Conservation (phyloP, 2,329 filamentous ascomycete species). For the Diaporthe ilicicola region DNA sequence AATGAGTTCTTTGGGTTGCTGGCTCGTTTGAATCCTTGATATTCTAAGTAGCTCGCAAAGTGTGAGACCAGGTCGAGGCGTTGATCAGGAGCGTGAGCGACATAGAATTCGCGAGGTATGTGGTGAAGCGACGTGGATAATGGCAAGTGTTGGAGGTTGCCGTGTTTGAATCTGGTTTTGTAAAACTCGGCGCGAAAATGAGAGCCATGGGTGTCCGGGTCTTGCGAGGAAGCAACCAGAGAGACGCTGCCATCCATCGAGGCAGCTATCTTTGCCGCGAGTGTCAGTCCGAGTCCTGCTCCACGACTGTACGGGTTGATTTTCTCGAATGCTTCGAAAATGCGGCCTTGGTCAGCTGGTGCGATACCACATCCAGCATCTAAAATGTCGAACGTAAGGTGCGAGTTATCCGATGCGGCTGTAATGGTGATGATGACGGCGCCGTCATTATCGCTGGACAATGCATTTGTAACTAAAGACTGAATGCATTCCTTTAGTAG, state of each 20-base stretch:
- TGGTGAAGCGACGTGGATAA: not conserved
- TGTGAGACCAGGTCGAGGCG: not conserved
- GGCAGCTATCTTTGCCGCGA: slow-evolving; percentile 51
- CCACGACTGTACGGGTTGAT: slow-evolving; percentile 47
- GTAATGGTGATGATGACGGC: slow-evolving; percentile 46
- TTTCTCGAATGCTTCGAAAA: slow-evolving; percentile 55
- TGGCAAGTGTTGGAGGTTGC: not conserved
- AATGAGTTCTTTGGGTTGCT: not conserved
- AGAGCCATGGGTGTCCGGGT: slow-evolving; percentile 44
- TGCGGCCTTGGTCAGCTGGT: slow-evolving; percentile 44
- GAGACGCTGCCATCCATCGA: slow-evolving; percentile 48
- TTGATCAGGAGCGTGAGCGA: not conserved
- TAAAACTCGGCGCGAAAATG: slow-evolving; percentile 45
- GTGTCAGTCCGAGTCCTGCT: slow-evolving; percentile 52
- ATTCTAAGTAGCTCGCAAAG: slow-evolving; percentile 3
- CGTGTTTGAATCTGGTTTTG: not conserved
- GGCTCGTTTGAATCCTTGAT: not conserved
- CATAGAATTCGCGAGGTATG: not conserved
- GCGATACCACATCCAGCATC: slow-evolving; percentile 53
- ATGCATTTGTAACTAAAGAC: slow-evolving; percentile 50
- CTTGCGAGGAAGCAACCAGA: slow-evolving; percentile 45
- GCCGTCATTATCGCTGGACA: slow-evolving; percentile 50
- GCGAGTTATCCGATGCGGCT: slow-evolving; percentile 40
- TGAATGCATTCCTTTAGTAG: slow-evolving; percentile 53
- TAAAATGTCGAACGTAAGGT: slow-evolving; percentile 49